phyloP scores from a whole-genome alignment of 352 stramenopile genomes.

The Phytophthora vignae region DNA sequence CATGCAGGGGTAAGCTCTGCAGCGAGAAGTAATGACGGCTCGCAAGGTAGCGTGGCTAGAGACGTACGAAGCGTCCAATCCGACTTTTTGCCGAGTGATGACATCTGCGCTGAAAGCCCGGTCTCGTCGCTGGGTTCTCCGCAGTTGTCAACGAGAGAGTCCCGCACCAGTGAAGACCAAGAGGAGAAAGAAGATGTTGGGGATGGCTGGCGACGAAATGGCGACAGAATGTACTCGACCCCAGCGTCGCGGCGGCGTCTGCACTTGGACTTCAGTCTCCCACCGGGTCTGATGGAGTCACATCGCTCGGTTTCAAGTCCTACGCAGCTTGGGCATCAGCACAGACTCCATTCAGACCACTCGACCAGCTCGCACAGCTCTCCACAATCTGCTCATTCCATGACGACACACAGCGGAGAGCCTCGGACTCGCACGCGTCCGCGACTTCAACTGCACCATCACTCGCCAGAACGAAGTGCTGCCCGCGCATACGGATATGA shows the following conservation, averaged over 20 bases:
- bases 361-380: constrained; percentile 25
- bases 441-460: constrained; percentile 26
- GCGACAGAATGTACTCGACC: constrained; percentile 14
- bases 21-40: constrained; percentile 12
- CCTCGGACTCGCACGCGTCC: constrained; percentile 24
- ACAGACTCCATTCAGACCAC: constrained; percentile 16
- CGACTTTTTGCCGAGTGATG: constrained; percentile 31
- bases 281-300: constrained; percentile 10
- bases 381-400: constrained; percentile 22
- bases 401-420: constrained; percentile 22
- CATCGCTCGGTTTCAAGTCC: constrained; percentile 24
- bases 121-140: constrained; percentile 39
- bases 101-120: constrained; percentile 69
- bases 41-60: constrained; percentile 16
- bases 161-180: constrained; percentile 23
- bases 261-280: constrained; percentile 52
- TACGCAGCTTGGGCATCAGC: constrained; percentile 9
- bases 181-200: constrained; percentile 32
- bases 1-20: constrained; percentile 3
- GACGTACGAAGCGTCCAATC: constrained; percentile 2
- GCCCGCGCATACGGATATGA: constrained; percentile 39
- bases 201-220: constrained; percentile 18
- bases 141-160: constrained; percentile 8
- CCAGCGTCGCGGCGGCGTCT: constrained; percentile 31
- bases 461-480: constrained; percentile 38